Base-by-base conservation (phyloP, 108 stramenopile species). In the Nannochloropsis salina region DNA sequence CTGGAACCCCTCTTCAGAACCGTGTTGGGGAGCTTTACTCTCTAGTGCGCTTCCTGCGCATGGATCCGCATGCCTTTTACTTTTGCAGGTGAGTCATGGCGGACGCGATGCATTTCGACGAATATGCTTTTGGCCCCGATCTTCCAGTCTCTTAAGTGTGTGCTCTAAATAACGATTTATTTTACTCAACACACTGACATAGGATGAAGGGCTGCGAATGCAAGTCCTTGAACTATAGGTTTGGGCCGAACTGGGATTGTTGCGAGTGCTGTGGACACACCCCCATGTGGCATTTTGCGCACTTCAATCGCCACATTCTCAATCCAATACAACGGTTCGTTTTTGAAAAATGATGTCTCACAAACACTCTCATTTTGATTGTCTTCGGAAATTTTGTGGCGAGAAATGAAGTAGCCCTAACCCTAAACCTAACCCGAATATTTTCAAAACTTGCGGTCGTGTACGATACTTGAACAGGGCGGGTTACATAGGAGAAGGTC, bases 1-100 rank as follows among this genome's bases (percentile, higher is more conserved):
- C 94, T 6, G 99, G 99, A 9, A 99, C 99, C 1, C 99, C 99
- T 20, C 88, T 99, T 42, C 99, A 99, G 91, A 99, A 99, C 86
- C 91, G 97, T 10, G 98, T 98, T n/a, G 96, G 96, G 9, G 99
- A 99, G 85, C 93, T 99, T 45, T 98, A 98, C 88, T 94, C 94
- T 31, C 89, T 98, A 80, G 95, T 99, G 82, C 93, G 98, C 11
- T 99, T 99, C 85, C 86, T 99, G 31, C 90, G 98, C 20, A 92
- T 97, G 21, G 96, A 98, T 86, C 98, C 99, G 1, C 96, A 97
- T 93, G 98, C 96, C 0, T 96, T 94, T 88, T 99, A 99, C 89
- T 95, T 95, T 84, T 99, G 99, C 90, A 83, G 41, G 41, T 42
- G 18, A 20, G 92, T 94, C 15, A n/a, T 74, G 4, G n/a, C 8